Evolutionary conservation across 2,329 filamentous ascomycete species (phyloP).

Genomic region (Incumbomyces lentus): DNA sequence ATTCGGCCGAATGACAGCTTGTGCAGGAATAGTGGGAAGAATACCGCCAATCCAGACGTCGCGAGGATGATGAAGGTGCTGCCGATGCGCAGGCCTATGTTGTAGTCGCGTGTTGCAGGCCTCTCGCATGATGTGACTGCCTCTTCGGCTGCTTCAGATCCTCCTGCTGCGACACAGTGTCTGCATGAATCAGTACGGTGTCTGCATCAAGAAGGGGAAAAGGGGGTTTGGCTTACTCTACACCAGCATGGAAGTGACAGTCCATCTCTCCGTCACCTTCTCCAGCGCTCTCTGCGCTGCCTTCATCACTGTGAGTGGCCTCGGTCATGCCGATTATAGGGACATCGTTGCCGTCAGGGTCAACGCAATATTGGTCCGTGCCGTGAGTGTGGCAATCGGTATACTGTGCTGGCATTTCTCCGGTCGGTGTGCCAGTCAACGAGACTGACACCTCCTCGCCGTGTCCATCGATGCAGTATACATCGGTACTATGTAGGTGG

Average conservation of each 20-base stretch:
- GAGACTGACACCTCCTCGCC: constrained; percentile 30
- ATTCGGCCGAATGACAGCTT: constrained; percentile 45
- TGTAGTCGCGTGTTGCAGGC: constrained; percentile 41
- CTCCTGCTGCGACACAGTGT: constrained; percentile 46
- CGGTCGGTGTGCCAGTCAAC: constrained; percentile 42
- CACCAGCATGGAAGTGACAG: constrained; percentile 63
- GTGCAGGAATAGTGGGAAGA: constrained; percentile 54
- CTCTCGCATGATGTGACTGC: constrained; percentile 34
- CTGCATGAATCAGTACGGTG: constrained; percentile 5
- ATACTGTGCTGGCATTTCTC: constrained; percentile 49
- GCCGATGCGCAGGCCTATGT: constrained; percentile 58
- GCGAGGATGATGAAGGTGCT: constrained; percentile 61
- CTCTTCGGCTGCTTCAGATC: constrained; percentile 26
- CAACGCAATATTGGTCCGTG: constrained; percentile 51
- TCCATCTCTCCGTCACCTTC: constrained; percentile 28
- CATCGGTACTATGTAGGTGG: constrained; percentile 35
- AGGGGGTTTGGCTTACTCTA: constrained; percentile 46
- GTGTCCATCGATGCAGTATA: constrained; percentile 25
- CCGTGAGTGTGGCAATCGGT: constrained; percentile 57
- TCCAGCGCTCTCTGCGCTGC: constrained; percentile 20
- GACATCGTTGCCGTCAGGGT: constrained; percentile 51
- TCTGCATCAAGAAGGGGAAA: neutral
- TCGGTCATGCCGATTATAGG: constrained; percentile 45
- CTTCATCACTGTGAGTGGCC: constrained; percentile 22
- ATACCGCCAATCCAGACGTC: constrained; percentile 60